phyloP scores from a whole-genome alignment of 805 yeast genomes.

The Saturnispora serradocipensis region DNA sequence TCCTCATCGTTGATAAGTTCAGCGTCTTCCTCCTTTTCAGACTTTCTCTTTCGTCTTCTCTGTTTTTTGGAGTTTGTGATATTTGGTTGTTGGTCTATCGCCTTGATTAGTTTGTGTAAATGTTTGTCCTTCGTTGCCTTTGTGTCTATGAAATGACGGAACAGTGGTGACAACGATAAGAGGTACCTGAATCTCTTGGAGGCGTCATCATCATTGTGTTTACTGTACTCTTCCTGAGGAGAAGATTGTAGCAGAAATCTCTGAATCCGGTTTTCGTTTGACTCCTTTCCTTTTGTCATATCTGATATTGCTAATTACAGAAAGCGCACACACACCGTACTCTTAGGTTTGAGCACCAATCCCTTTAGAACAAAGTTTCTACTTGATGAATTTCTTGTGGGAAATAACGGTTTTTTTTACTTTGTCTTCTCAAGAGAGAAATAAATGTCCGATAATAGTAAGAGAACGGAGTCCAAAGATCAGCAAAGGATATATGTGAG shows the following conservation, averaged over 20 bases:
- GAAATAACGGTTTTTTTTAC: not conserved
- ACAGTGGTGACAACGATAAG: constrained; percentile 73
- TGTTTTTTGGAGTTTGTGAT: constrained; percentile 30
- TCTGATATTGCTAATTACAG: not conserved
- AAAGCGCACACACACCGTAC: not conserved
- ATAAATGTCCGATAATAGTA: not conserved
- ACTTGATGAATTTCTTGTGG: not conserved
- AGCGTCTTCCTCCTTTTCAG: constrained; percentile 94
- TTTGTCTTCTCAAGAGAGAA: not conserved
- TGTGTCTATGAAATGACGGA: constrained; percentile 78
- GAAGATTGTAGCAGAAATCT: constrained; percentile 45
- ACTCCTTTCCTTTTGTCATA: not conserved
- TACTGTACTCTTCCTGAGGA: constrained; percentile 47
- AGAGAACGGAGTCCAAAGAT: not conserved
- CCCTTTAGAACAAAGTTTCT: not conserved
- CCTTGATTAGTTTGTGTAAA: constrained; percentile 49
- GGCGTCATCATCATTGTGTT: constrained; percentile 47
- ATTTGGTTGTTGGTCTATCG: constrained; percentile 35
- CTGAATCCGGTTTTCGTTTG: constrained; percentile 18
- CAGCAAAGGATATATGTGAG: not conserved
- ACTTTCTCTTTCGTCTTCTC: constrained; percentile 59
- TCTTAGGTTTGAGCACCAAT: not conserved
- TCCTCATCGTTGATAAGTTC: constrained; percentile 82
- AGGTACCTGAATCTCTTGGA: constrained; percentile 73
- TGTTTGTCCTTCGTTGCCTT: constrained; percentile 71